Conservation (phyloP, 805 yeast species). For the Candida gorgasii region DNA sequence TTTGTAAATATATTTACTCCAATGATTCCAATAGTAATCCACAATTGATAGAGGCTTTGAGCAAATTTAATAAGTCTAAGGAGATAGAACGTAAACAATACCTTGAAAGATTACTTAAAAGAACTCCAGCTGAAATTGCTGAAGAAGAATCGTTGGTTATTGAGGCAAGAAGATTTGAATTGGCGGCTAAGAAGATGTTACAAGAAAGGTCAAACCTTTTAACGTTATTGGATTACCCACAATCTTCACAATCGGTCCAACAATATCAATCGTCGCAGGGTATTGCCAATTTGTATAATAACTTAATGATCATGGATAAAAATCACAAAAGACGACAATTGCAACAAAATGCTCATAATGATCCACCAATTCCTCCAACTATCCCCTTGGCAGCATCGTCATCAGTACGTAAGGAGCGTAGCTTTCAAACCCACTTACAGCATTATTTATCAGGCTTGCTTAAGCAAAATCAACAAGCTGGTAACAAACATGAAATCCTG, state of each 20-base stretch:
- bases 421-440: constrained; percentile 47
- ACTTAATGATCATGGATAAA: constrained; percentile 71
- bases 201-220: constrained; percentile 78
- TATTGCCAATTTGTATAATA: constrained; percentile 78
- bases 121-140: constrained; percentile 96
- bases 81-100: constrained; percentile 83
- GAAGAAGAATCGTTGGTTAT: constrained; percentile 94
- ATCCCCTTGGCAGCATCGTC: constrained; percentile 59
- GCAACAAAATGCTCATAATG: constrained; percentile 29
- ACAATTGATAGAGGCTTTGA: constrained; percentile 58
- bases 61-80: constrained; percentile 61
- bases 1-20: constrained; percentile 56
- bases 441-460: constrained; percentile 40
- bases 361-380: constrained; percentile 58
- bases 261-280: constrained; percentile 87
- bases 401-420: constrained; percentile 41
- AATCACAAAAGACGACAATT: constrained; percentile 53
- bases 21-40: constrained; percentile 42
- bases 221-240: constrained; percentile 84
- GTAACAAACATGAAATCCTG: constrained; percentile 34
- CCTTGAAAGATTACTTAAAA: constrained; percentile 67
- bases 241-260: constrained; percentile 66
- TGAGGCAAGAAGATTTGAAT: constrained; percentile 89
- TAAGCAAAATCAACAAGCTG: constrained; percentile 30
- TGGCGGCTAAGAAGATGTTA: constrained; percentile 86